A percentile compares a stretch with the other conserved stretches of the same genome.
Conservation (phyloP, 177 flowering plant species). For the Vitis hybrid region DNA sequence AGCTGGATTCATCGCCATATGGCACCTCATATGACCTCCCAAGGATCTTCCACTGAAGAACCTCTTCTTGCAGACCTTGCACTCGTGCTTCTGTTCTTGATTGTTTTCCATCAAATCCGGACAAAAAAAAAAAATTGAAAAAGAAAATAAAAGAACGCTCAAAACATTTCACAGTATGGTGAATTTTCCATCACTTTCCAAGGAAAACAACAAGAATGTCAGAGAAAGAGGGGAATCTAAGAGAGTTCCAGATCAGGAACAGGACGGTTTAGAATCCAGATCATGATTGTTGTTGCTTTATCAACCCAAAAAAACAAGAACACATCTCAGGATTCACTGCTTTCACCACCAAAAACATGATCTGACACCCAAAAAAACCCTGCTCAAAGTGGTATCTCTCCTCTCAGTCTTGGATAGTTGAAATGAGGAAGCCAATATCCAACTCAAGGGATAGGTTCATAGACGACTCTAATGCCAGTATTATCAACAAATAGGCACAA, state of each 20-base stretch:
- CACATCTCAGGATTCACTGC: neutral
- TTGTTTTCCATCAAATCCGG: conserved; percentile 20
- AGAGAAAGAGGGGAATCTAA: conserved; percentile 10
- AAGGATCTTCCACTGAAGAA: conserved; percentile 31
- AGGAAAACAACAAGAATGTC: conserved; percentile 7
- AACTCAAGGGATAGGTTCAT: neutral
- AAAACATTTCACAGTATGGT: neutral
- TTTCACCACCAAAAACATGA: neutral
- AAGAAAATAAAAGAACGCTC: conserved; percentile 3
- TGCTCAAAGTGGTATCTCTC: conserved; percentile 3
- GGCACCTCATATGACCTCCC: conserved; percentile 39
- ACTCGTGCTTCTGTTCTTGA: conserved; percentile 22
- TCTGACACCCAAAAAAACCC: neutral
- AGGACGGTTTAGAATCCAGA: neutral
- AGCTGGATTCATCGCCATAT: conserved; percentile 17
- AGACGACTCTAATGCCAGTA: neutral
- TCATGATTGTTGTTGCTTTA: neutral
- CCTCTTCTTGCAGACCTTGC: conserved; percentile 32
- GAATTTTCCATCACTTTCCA: conserved; percentile 6
- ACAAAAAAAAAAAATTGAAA: neutral
- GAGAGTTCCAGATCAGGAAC: conserved; percentile 26
- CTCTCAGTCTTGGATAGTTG: neutral
- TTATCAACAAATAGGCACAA: neutral
- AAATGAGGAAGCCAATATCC: neutral
- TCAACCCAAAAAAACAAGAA: neutral